Conservation (phyloP, 108 stramenopile genomes). For the Phaeodactylum tricornutum region DNA sequence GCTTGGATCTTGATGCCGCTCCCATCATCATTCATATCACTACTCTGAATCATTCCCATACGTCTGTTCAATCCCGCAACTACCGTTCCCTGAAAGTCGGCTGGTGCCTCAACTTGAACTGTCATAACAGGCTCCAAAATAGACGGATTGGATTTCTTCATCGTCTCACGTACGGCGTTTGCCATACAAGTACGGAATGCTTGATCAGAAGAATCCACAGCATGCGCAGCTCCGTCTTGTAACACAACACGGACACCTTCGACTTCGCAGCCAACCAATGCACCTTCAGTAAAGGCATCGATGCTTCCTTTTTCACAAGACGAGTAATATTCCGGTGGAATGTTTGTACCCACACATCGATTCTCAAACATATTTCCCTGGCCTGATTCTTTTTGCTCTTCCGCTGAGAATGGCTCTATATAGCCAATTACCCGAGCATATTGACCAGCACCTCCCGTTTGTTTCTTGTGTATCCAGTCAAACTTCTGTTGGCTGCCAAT, state of each 20-base stretch:
- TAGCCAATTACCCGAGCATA: constrained; percentile 95
- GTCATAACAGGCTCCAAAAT: constrained; percentile 96
- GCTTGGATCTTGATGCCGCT: constrained; percentile 76
- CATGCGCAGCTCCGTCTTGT: constrained; percentile 91
- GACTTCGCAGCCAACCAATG: constrained; percentile 87
- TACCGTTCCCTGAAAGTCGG: constrained; percentile 95
- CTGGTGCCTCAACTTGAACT: constrained; percentile 86
- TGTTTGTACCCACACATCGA: constrained; percentile 88
- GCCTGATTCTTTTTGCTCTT: constrained; percentile 65
- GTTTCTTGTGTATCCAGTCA: constrained; percentile 99
- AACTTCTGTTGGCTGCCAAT: constrained; percentile 73
- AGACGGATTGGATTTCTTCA: constrained; percentile 73
- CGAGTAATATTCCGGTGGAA: constrained; percentile 95
- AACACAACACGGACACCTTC: constrained; percentile 89
- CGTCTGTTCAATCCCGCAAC: constrained; percentile 90
- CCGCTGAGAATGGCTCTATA: constrained; percentile 89
- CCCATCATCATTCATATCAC: constrained; percentile 91
- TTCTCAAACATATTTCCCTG: constrained; percentile 85
- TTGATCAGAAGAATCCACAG: constrained; percentile 97
- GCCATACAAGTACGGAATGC: constrained; percentile 94
- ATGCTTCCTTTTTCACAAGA: constrained; percentile 92
- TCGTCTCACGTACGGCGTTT: constrained; percentile 87
- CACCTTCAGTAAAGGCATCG: constrained; percentile 88
- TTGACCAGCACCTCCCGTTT: constrained; percentile 97
- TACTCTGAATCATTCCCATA: constrained; percentile 88